Evolutionary conservation across 2,329 filamentous ascomycete species (phyloP), one percentile per base, ranked within the genome.

Genomic region (Colletotrichum sublineola): DNA sequence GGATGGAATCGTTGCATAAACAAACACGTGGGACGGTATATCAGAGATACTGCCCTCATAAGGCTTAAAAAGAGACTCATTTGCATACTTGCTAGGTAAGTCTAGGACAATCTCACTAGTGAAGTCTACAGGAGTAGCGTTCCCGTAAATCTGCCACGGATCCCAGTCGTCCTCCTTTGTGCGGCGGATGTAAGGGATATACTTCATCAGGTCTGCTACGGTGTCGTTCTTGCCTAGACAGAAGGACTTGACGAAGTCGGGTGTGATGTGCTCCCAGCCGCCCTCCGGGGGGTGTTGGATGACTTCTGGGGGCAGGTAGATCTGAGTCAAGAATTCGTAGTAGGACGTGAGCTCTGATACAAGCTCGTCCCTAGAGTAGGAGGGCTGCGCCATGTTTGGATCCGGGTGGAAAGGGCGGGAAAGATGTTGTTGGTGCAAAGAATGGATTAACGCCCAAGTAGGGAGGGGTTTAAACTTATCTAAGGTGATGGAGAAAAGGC

Each of bases 1-100:
- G 1, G 14, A 15, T 18, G 60, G 42, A 44, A 48, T 36, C 8
- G 18, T 61, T n/a, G 44, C 60, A 18, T 42, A 64, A 7, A 68
- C 29, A 15, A 68, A 68, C 9, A 68, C 60, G 3, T 58, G 29
- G n/a, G 67, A n/a, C 24, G 67, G 67, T 18, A 68, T 20, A 18
- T 44, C 29, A 15, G 40, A 36, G 15, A 46, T 33, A 11, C n/a
- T n/a, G 18, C 9, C 58, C 5, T 48, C 42, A 9, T 48, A 18
- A 3, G 58, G 58, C 58, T 36, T 18, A n/a, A 61, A 61, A 7
- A 61, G 58, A 5, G 1, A 18, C 65, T 67, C 48, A 11, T 67
- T 12, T 11, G 56, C 56, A 12, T 67, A 62, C 56, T 67, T 67
- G 7, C 9, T 57, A 12, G 50, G 63, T 24, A 67, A 33, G 33